Evolutionary conservation across 2,329 filamentous ascomycete species (phyloP), one percentile per base, ranked within the genome.

Genomic region (Colletotrichum orchidophilum): DNA sequence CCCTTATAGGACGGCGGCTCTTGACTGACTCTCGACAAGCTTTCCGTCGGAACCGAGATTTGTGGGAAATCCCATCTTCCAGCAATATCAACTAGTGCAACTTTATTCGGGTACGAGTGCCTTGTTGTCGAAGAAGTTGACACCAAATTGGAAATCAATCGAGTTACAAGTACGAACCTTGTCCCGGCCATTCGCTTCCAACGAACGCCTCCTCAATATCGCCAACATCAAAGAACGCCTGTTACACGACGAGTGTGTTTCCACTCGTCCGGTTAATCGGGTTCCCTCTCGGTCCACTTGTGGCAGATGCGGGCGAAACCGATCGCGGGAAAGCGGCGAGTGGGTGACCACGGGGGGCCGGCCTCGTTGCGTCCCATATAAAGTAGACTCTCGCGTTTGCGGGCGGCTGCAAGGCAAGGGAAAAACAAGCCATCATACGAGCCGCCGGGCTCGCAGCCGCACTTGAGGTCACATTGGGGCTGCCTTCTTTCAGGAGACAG

Each of bases 301-400:
- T 54, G 69, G n/a, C n/a, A n/a, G n/a, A n/a, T n/a, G n/a, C n/a
- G n/a, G 69, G 65, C 69, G 53, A 71, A 64, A 53, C 52, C 15
- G 31, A 52, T 60, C 50, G 31, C 35, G 31, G 8, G 9, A 46
- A 46, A 46, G 39, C 39, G 52, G 49, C 24, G 15, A 24, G 62
- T 13, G 53, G 42, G 35, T 15, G 60, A 53, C 60, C 15, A 52
- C 29, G 60, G 39, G 39, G 39, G 35, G 29, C 39, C 24, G 67
- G 29, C 11, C n/a, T 42, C 55, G 18, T 18, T 35, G 21, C 29
- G 68, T 63, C 52, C 68, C 58, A 71, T 29, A 29, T 71, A 68
- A 26, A 59, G 64, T 71, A 39, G 26, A n/a, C 26, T 11, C 52
- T 35, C 21, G 11, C 39, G 18, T 35, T 27, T 49, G n/a, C 21